Evolutionary conservation across 345 rosid genomes (phyloP), one percentile per base, ranked within the genome.

Genomic region (Citrus trifoliata): DNA sequence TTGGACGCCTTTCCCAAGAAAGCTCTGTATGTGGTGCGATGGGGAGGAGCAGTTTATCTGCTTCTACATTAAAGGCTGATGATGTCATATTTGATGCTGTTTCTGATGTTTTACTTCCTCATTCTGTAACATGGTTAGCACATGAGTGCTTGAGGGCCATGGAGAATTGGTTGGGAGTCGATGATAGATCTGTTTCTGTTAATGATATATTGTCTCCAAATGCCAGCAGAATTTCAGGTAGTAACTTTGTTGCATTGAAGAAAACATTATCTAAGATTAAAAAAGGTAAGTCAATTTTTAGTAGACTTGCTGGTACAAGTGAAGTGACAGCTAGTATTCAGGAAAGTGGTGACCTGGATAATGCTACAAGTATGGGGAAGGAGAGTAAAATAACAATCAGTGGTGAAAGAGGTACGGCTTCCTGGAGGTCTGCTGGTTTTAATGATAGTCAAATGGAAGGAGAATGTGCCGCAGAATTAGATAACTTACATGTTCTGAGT

Each of bases 81-180:
- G 92, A 88, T 84, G 77, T 73, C 78, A 74, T 80, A 64, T 70
- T 83, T 78, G 81, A 66, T 32, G 19, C 85, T 25, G 46, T 71
- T 79, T 82, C 42, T 78, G 80, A 67, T 78, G 83, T 72, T 51
- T 67, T 53, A 63, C 62, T 92, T 85, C 99, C 94, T 61, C 78
- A 88, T 22, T 80, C 92, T 76, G 95, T 88, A 58, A 78, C 70
- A 73, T 90, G 92, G 87, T 74, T 95, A 70, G 83, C 84, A 70
- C 81, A 81, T 35, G 97, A 93, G 85, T 95, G 99, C 83, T 82
- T 95, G 84, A 86, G 80, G 86, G 89, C 92, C 73, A 71, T 93
- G 70, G 99, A 93, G 78, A 82, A 81, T 74, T 92, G 93, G 86
- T 60, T 92, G 83, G 89, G 86, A 82, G 87, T 81, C 70, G 90